Evolutionary conservation across 331 rosid species (phyloP), one percentile per base, ranked within the genome.

Genomic region (Spiraea crenata): DNA sequence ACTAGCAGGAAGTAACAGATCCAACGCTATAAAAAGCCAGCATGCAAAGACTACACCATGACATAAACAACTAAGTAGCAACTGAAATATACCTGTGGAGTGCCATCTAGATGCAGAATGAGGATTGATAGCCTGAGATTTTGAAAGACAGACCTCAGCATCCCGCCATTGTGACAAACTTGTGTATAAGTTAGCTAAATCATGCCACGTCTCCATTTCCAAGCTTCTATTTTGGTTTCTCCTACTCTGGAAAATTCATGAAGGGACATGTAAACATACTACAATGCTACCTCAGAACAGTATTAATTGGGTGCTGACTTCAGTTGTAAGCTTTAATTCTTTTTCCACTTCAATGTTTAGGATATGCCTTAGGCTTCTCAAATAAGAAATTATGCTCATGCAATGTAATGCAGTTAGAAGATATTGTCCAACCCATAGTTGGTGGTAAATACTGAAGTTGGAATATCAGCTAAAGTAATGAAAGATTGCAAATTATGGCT

Each of bases 141-240:
- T 93, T 63, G 93, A 84, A 48, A 90, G 89, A 67, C 97, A 93
- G 64, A 88, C 82, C 80, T 93, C 97, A 47, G 97, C 97, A 57
- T 93, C 98, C 50, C 72, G 76, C 97, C 97, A 93, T 54, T 82
- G 89, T 7, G 97, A 90, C 70, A 88, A 78, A 40, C 82, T 74
- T 15, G 78, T 88, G 73, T 93, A 93, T 20, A 88, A 61, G 17
- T 88, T 80, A 42, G 97, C 96, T 51, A 93, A 85, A 72, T 93
- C 97, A 65, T 87, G 90, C 98, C 98, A 93, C 40, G 88, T 82
- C 85, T 93, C 97, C 89, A 85, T 87, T 87, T 93, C 98, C 72
- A 90, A 76, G 65, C 79, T 88, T 87, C 88, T 80, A 66, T 84
- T 82, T 25, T 60, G 78, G 58, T 73, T 81, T 84, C 84, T 77